Base-by-base conservation (phyloP, 2,329 filamentous ascomycete genomes). In the Lachnellula suecica region DNA sequence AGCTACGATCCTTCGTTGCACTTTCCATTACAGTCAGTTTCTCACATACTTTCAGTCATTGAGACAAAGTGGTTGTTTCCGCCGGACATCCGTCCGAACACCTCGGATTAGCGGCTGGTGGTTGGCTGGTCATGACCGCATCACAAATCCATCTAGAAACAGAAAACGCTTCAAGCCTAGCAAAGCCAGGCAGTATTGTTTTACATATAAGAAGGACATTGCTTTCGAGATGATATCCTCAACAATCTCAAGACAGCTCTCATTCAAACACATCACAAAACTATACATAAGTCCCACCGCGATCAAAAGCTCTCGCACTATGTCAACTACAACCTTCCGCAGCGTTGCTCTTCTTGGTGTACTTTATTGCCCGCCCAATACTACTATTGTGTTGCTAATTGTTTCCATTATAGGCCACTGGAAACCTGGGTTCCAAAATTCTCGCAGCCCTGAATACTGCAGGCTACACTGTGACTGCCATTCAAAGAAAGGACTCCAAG, bases 291-390 rank as follows among this genome's bases (percentile, higher is more conserved):
- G 37, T 19, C 19, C 17, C 19, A 22, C 37, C n/a, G 19, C 37
- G 7, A 40, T 22, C 19, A 40, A 46, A 10, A 31, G n/a, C 19
- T 15, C 27, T 7, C 9, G 2, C 17, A 47, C n/a, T 19, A 35
- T 38, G 31, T 25, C 44, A 23, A 20, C 44, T 23, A 10, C 52
- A n/a, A 17, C 43, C 17, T 56, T 57, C 42, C 44, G 43, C 13
- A 57, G 53, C 35, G 44, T 57, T 35, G 54, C 54, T 23, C 51
- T 57, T 22, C 25, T 53, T 2, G 54, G 54, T 31, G 54, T 57
- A 46, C 24, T 38, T 49, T 17, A 27, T 15, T 15, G 23, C 22
- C 22, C 5, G 20, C 17, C 8, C 17, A 6, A 37, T 15, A 9
- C 17, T 42, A n/a, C 5, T 8, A 3, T 27, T 24, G 6, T 10